Evolutionary conservation across 768 basidiomycete species (phyloP).

Genomic region (Lyophyllum shimeji): DNA sequence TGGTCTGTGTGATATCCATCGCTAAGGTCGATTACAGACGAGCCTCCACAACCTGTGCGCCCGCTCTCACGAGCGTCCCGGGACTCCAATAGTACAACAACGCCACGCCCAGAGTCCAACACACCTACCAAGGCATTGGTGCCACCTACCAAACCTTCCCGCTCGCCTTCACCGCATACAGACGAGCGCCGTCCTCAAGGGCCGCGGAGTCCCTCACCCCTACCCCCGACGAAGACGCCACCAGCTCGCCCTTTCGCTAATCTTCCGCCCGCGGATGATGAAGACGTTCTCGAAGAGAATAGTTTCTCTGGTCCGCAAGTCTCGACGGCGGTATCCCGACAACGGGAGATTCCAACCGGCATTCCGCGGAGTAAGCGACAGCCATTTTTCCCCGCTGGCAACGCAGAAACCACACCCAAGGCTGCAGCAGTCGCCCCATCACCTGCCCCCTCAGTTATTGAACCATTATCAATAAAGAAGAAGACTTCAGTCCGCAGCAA

Average conservation of each 20-base stretch:
- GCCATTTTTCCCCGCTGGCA: constrained; percentile 54
- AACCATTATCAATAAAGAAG: constrained; percentile 85
- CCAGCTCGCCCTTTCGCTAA: constrained; percentile 25
- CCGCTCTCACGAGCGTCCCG: constrained; percentile 55
- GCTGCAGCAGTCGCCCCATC: constrained; percentile 28
- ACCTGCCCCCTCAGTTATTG: constrained; percentile 47
- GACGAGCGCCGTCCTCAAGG: constrained; percentile 65
- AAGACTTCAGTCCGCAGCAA: constrained; percentile 62
- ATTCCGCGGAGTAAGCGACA: constrained; percentile 75
- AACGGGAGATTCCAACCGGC: constrained; percentile 37
- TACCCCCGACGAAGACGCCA: constrained; percentile 50
- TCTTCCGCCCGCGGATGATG: constrained; percentile 45
- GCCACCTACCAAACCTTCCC: constrained; percentile 36
- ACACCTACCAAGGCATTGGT: constrained; percentile 34
- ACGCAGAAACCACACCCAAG: constrained; percentile 56
- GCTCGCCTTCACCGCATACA: constrained; percentile 48
- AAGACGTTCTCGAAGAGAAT: constrained; percentile 45
- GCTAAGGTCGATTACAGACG: constrained; percentile 42
- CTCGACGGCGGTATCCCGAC: constrained; percentile 23
- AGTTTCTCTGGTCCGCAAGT: constrained; percentile 21
- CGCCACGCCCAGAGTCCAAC: constrained; percentile 45
- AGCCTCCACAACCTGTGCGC: constrained; percentile 53
- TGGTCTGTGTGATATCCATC: neutral
- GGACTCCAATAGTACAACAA: constrained; percentile 41
- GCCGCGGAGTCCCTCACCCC: constrained; percentile 74